Evolutionary conservation across 139 green algal species (phyloP).

Genomic region (Desmodesmus armatus): DNA sequence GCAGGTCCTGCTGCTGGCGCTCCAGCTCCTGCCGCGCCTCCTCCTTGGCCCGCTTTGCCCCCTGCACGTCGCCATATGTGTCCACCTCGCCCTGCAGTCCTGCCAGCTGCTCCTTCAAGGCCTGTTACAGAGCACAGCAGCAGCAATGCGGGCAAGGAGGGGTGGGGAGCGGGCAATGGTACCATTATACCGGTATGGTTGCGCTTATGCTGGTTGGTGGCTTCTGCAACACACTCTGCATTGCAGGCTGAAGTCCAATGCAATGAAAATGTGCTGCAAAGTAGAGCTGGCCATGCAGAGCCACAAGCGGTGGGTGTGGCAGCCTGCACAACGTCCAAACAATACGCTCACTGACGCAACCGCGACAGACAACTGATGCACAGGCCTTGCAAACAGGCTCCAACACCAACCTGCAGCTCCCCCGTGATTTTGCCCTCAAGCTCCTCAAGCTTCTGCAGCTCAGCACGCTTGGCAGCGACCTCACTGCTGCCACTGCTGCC

Average conservation of each 20-base stretch:
- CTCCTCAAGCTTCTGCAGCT: constrained; percentile 61
- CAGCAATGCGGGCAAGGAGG: too few relatives aligned
- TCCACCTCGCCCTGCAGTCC: constrained; percentile 34
- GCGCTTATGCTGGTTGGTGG: too few relatives aligned
- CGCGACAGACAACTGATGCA: constrained; percentile 38
- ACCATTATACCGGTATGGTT: too few relatives aligned
- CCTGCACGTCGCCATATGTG: neutral
- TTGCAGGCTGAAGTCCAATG: too few relatives aligned
- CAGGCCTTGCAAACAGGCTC: neutral
- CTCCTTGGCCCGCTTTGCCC: neutral
- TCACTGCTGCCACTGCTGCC: constrained; percentile 51
- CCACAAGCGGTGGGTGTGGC: too few relatives aligned
- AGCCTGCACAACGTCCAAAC: too few relatives aligned
- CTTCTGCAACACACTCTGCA: too few relatives aligned
- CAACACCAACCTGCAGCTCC: neutral
- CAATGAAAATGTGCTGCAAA: too few relatives aligned
- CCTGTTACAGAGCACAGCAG: too few relatives aligned
- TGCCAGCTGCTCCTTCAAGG: constrained; percentile 38
- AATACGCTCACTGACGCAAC: constrained; percentile 37
- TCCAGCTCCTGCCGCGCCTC: neutral
- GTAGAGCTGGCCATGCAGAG: too few relatives aligned
- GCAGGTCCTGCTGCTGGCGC: neutral
- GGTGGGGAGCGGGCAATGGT: too few relatives aligned
- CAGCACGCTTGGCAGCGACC: constrained; percentile 38
- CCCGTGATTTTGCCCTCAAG: constrained; percentile 64